A percentile compares a stretch with the other conserved stretches of the same genome.
Conservation (phyloP, 2,329 filamentous ascomycete species). For the Hypomyces perniciosus region DNA sequence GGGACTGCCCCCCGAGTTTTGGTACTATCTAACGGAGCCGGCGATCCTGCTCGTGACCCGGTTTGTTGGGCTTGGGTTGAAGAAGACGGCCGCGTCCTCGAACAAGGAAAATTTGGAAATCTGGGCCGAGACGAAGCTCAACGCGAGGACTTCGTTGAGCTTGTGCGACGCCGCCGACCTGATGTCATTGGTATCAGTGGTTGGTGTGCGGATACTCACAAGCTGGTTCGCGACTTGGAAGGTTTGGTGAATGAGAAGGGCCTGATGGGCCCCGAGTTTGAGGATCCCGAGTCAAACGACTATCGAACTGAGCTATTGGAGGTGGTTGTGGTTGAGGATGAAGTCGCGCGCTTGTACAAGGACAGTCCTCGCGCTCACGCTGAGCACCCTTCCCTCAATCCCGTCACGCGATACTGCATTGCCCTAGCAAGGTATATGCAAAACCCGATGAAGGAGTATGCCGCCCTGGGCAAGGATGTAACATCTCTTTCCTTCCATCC, state of each 20-base stretch:
- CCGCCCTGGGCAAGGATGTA: conserved; percentile 82
- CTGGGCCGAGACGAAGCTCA: conserved; percentile 64
- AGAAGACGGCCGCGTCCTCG: conserved; percentile 81
- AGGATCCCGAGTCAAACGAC: conserved; percentile 69
- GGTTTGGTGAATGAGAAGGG: conserved; percentile 71
- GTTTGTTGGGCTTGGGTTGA: conserved; percentile 90
- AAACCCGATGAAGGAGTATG: conserved; percentile 94
- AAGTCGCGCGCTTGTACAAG: conserved; percentile 94
- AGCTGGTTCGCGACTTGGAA: conserved; percentile 74
- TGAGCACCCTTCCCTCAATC: conserved; percentile 75
- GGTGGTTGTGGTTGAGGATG: conserved; percentile 88
- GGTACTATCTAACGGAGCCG: conserved; percentile 78
- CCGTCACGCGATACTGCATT: conserved; percentile 82
- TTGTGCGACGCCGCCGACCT: conserved; percentile 73
- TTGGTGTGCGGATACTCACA: conserved; percentile 80
- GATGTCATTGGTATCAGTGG: conserved; percentile 89
- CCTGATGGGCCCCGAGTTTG: conserved; percentile 73
- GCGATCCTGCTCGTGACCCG: conserved; percentile 66
- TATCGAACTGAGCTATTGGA: conserved; percentile 75
- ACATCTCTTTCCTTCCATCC: conserved; percentile 82
- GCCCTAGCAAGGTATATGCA: conserved; percentile 88
- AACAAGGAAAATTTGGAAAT: conserved; percentile 82
- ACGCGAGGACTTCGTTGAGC: conserved; percentile 65
- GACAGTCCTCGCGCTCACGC: conserved; percentile 72
- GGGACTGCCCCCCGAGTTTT: conserved; percentile 85